phyloP scores from a whole-genome alignment of 1,139 yeast species.

The Kluyveromyces sp. region DNA sequence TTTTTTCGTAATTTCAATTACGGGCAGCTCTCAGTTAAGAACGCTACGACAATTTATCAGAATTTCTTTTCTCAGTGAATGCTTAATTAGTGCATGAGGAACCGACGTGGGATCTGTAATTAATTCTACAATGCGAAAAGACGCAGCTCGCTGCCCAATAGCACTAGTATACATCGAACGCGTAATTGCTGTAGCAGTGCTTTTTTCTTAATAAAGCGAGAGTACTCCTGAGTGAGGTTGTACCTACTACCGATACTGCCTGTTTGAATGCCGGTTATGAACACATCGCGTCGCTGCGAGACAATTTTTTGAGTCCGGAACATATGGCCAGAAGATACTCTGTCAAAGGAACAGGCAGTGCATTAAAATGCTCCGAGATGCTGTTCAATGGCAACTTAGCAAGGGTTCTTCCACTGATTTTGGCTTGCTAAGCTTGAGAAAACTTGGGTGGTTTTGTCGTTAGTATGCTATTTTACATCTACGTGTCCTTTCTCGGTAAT shows the following conservation, averaged over 20 bases:
- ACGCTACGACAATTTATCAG: not conserved
- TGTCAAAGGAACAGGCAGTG: conserved; percentile 22
- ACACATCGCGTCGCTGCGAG: too few relatives aligned
- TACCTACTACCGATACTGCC: too few relatives aligned
- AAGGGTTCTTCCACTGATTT: conserved; percentile 27
- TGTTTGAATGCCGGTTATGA: too few relatives aligned
- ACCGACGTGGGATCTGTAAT: not conserved
- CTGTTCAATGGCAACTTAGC: conserved; percentile 26
- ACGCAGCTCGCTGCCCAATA: too few relatives aligned
- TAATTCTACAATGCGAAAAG: not conserved
- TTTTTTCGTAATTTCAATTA: not conserved
- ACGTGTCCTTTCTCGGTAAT: not conserved
- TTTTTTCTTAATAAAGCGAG: not conserved
- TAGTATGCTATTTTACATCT: not conserved
- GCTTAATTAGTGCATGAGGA: not conserved
- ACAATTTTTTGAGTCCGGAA: conserved; percentile 9
- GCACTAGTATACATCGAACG: too few relatives aligned
- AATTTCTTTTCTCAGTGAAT: not conserved
- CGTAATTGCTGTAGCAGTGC: too few relatives aligned
- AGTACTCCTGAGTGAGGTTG: too few relatives aligned
- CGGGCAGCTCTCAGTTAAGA: not conserved
- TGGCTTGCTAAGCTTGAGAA: conserved; percentile 8
- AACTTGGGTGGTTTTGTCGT: not conserved
- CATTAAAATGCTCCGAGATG: conserved; percentile 24
- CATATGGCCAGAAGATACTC: conserved; percentile 25